A percentile compares a stretch with the other conserved stretches of the same genome.
These are phyloP conservation scores for Kwoniella bestiolae DNA, from an alignment of 768 basidiomycete genomes.

Conservation along the genomic window DNA sequence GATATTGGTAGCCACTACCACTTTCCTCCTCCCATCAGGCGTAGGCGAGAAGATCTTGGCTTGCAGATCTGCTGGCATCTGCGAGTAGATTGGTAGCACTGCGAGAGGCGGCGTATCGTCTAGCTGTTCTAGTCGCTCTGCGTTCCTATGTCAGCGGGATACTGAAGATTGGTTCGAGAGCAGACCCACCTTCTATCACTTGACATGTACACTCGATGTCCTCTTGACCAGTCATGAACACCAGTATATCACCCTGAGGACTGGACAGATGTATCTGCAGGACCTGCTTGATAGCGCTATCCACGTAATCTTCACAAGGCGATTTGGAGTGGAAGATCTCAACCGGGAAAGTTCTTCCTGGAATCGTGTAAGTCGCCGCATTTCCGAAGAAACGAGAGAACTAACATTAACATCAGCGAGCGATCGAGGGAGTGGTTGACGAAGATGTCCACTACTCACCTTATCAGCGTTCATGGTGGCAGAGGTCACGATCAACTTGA, in stretches of 20 bases:
- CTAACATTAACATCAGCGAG: conserved; percentile 46
- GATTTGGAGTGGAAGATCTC: conserved; percentile 95
- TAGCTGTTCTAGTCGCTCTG: conserved; percentile 89
- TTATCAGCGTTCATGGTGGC: conserved; percentile 99
- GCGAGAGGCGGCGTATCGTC: conserved; percentile 85
- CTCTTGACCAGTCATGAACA: conserved; percentile 94
- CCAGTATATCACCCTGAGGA: conserved; percentile 90
- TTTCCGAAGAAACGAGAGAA: conserved; percentile 95
- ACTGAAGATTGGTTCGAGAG: neutral
- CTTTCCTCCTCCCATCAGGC: conserved; percentile 88
- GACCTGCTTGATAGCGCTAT: conserved; percentile 96
- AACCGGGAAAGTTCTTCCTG: conserved; percentile 93
- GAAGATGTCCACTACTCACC: conserved; percentile 60
- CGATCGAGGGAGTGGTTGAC: neutral
- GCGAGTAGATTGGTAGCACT: conserved; percentile 97
- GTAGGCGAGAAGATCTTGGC: conserved; percentile 98
- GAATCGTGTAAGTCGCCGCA: conserved; percentile 92
- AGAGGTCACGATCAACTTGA: conserved; percentile 96
- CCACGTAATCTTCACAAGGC: conserved; percentile 98
- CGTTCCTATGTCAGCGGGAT: conserved; percentile 6
- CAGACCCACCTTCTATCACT: conserved; percentile 76
- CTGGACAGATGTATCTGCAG: conserved; percentile 93
- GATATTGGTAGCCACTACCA: conserved; percentile 98
- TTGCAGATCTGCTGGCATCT: conserved; percentile 98
- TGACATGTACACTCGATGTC: conserved; percentile 98